Evolutionary conservation across 768 basidiomycete species (phyloP).

Genomic region (Mycena filopes): DNA sequence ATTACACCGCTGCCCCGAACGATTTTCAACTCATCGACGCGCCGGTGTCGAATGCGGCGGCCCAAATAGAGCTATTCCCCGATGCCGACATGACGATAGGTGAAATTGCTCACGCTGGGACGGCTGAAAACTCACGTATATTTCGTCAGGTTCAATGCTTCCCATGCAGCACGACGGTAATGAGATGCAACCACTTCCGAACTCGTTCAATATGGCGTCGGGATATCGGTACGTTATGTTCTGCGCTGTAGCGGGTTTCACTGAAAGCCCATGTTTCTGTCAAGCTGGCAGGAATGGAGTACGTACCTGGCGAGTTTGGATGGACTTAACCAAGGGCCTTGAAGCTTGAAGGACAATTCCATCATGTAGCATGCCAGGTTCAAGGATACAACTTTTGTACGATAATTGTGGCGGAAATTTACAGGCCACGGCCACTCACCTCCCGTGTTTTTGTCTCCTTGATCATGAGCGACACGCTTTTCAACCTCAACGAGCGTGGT

Average conservation of each 20-base stretch:
- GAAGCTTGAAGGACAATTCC: too few species aligned
- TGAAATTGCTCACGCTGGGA: background rate
- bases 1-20: background rate
- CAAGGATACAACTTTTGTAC: background rate
- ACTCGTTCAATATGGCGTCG: background rate
- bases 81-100: background rate
- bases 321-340: background rate
- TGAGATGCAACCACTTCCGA: background rate
- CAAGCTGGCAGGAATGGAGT: conserved; percentile 4
- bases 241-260: too few species aligned
- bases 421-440: too few species aligned
- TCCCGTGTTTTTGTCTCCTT: too few species aligned
- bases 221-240: background rate
- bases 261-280: background rate
- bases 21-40: too few species aligned
- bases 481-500: too few species aligned
- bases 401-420: too few species aligned
- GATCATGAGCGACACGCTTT: too few species aligned
- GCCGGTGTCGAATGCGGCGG: background rate
- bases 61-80: background rate
- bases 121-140: background rate
- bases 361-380: conserved; percentile 8
- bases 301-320: background rate
- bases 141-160: background rate
- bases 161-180: background rate